Evolutionary conservation across 352 stramenopile genomes (phyloP).

Genomic region (Thalassiosira livingstoniorum): DNA sequence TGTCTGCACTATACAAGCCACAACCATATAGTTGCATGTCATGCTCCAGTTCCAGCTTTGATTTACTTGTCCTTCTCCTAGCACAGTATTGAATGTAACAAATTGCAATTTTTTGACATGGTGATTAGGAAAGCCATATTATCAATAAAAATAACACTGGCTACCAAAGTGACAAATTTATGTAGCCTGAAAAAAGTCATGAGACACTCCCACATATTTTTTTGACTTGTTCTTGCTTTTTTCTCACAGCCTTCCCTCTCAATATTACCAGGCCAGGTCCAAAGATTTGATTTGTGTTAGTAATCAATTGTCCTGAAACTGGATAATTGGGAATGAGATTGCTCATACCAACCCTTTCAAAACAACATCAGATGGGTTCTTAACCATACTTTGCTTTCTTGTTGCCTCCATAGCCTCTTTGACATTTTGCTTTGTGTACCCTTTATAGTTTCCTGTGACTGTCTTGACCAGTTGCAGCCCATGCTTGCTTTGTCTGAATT

Average conservation of each 20-base stretch:
- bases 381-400: neutral
- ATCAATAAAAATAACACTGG: neutral
- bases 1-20: conserved; percentile 1
- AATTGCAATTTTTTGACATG: conserved; percentile 3
- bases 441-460: neutral
- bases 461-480: neutral
- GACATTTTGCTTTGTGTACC: neutral
- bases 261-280: neutral
- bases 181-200: neutral
- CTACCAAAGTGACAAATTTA: neutral
- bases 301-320: neutral
- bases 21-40: neutral
- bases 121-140: neutral
- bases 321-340: neutral
- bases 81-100: conserved; percentile 1
- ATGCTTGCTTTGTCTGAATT: neutral
- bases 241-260: neutral
- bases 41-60: neutral
- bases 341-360: neutral
- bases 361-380: neutral
- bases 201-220: neutral
- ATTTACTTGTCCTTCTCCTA: neutral
- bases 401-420: neutral
- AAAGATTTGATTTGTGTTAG: neutral
- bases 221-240: neutral